phyloP scores from a whole-genome alignment of 768 basidiomycete species.

The Macrolepiota fuliginosa region DNA sequence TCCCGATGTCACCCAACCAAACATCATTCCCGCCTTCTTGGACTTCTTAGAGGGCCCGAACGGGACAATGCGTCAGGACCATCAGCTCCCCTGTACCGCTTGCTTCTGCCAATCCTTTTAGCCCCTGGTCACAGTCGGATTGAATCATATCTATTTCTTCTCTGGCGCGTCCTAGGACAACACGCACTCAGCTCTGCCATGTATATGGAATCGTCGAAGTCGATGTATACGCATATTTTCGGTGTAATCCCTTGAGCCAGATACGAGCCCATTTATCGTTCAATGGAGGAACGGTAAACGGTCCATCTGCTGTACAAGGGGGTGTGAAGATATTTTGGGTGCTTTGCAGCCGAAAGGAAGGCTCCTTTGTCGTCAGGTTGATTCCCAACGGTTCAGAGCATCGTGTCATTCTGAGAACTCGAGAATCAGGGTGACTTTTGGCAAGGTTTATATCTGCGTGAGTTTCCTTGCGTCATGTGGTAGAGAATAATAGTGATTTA shows the following conservation, averaged over 20 bases:
- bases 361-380: conserved; percentile 32
- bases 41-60: conserved; percentile 50
- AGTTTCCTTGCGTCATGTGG: neutral
- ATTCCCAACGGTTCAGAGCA: conserved; percentile 26
- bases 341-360: conserved; percentile 49
- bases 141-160: conserved; percentile 22
- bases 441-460: neutral
- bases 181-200: neutral
- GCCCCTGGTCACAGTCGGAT: conserved; percentile 22
- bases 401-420: neutral
- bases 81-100: conserved; percentile 21
- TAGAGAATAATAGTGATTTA: neutral
- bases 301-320: conserved; percentile 45
- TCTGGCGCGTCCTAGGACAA: conserved; percentile 24
- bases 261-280: neutral
- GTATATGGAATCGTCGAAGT: too few species aligned
- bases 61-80: conserved; percentile 39
- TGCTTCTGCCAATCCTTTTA: conserved; percentile 26
- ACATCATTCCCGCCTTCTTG: conserved; percentile 49
- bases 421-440: neutral
- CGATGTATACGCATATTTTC: too few species aligned
- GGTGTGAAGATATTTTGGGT: conserved; percentile 60
- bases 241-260: too few species aligned
- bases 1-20: conserved; percentile 44
- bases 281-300: conserved; percentile 17